Evolutionary conservation across 192 early-diverging fungal species (phyloP).

Genomic region (Jimgerdemannia flammicorona): DNA sequence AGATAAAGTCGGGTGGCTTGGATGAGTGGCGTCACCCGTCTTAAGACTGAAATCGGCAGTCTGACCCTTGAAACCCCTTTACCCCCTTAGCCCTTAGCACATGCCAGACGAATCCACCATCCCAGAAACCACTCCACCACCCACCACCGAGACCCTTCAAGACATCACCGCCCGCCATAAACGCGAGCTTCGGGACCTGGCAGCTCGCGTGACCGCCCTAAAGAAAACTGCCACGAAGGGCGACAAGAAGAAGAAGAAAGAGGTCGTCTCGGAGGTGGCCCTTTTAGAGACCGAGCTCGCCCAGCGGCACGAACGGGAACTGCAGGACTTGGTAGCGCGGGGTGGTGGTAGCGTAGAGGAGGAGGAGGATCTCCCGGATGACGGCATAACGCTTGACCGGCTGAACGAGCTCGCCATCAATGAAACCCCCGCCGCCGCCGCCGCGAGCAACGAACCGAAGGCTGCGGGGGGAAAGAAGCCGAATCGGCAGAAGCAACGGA

Average conservation of each 20-base stretch:
- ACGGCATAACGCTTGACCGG: constrained; percentile 22
- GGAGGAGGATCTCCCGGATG: constrained; percentile 9
- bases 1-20: neutral
- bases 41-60: too few species aligned
- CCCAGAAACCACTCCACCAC: neutral
- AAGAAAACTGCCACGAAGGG: constrained; percentile 75
- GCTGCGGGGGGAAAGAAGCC: constrained; percentile 38
- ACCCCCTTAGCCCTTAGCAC: too few species aligned
- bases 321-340: constrained; percentile 30
- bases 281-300: constrained; percentile 59
- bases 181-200: constrained; percentile 72
- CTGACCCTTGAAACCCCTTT: too few species aligned
- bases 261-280: constrained; percentile 59
- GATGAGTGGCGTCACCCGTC: too few species aligned
- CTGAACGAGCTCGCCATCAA: constrained; percentile 16
- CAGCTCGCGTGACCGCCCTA: constrained; percentile 62
- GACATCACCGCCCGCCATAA: constrained; percentile 71
- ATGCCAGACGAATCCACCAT: too few species aligned
- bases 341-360: neutral
- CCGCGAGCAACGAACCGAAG: constrained; percentile 19
- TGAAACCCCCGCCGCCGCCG: constrained; percentile 8
- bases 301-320: constrained; percentile 59
- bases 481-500: constrained; percentile 41
- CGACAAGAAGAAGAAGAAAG: constrained; percentile 91
- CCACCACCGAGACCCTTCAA: constrained; percentile 47